A percentile compares a stretch with the other conserved stretches of the same genome.
Evolutionary conservation across 352 stramenopile genomes (phyloP).

Genomic region (Pythium utonaiense): DNA sequence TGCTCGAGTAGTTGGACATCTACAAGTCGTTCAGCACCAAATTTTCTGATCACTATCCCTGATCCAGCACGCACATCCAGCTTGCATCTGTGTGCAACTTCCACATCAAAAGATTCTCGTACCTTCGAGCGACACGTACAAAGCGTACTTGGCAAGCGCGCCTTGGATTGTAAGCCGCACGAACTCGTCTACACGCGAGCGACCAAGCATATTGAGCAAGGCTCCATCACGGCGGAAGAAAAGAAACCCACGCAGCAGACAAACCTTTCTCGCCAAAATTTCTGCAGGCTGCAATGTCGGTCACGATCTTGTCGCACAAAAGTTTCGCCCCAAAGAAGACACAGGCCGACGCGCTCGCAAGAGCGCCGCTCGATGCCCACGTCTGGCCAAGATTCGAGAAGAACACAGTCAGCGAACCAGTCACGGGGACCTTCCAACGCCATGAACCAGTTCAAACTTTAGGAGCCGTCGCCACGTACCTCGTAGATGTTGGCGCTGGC

Average conservation of each 20-base stretch:
- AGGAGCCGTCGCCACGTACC: constrained; percentile 10
- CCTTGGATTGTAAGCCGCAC: constrained; percentile 41
- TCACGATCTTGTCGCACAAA: constrained; percentile 66
- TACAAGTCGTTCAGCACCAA: constrained; percentile 22
- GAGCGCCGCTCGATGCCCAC: constrained; percentile 42
- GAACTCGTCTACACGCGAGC: constrained; percentile 33
- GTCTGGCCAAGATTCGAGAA: constrained; percentile 26
- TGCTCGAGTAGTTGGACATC: constrained; percentile 56
- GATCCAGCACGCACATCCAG: background rate
- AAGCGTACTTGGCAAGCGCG: constrained; percentile 39
- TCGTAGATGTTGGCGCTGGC: constrained; percentile 47
- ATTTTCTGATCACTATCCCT: constrained; percentile 4
- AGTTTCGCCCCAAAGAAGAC: constrained; percentile 74
- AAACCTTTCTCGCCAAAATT: constrained; percentile 51
- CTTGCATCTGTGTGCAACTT: background rate
- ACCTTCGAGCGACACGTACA: constrained; percentile 19
- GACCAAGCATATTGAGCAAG: background rate
- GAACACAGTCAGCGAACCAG: too few relatives aligned
- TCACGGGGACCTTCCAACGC: background rate
- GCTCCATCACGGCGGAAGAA: background rate
- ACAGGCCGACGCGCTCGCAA: constrained; percentile 59
- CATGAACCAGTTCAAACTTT: background rate
- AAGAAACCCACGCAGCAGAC: background rate
- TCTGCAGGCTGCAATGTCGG: constrained; percentile 63
- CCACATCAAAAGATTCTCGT: background rate